These are phyloP conservation scores for Botrytis sinoallii DNA, from an alignment of 2,329 filamentous ascomycete genomes.

Conservation along the genomic window DNA sequence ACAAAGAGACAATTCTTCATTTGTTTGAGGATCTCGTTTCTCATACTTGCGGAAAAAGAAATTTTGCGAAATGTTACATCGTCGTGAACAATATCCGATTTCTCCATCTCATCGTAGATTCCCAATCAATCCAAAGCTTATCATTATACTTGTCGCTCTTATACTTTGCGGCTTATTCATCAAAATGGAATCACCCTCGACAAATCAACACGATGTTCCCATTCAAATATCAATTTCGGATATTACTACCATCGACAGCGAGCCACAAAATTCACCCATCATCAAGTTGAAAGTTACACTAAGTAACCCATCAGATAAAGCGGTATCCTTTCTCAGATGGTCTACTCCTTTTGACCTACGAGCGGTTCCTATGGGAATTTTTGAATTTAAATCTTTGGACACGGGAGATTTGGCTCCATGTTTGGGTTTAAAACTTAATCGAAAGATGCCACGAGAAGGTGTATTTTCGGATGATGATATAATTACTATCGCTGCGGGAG, in stretches of 20 bases:
- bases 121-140: neutral
- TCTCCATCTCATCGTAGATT: neutral
- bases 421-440: constrained; percentile 30
- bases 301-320: constrained; percentile 32
- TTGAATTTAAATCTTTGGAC: constrained; percentile 35
- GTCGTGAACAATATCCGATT: neutral
- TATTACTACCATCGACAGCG: neutral
- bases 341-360: constrained; percentile 39
- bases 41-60: neutral
- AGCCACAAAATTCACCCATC: neutral
- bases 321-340: constrained; percentile 41
- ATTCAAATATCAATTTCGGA: constrained; percentile 9
- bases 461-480: constrained; percentile 33
- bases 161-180: neutral
- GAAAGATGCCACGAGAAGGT: constrained; percentile 35
- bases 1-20: neutral
- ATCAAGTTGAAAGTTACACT: constrained; percentile 22
- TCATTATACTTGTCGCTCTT: neutral
- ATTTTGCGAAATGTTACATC: neutral
- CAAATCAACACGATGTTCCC: neutral
- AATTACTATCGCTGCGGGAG: constrained; percentile 35
- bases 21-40: neutral
- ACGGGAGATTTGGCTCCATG: constrained; percentile 22
- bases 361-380: constrained; percentile 36
- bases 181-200: constrained; percentile 1